A percentile compares a stretch with the other conserved stretches of the same genome.
Evolutionary conservation across 2,329 filamentous ascomycete genomes (phyloP).

Genomic region (Xenosphaeropsis pyriputrescens): DNA sequence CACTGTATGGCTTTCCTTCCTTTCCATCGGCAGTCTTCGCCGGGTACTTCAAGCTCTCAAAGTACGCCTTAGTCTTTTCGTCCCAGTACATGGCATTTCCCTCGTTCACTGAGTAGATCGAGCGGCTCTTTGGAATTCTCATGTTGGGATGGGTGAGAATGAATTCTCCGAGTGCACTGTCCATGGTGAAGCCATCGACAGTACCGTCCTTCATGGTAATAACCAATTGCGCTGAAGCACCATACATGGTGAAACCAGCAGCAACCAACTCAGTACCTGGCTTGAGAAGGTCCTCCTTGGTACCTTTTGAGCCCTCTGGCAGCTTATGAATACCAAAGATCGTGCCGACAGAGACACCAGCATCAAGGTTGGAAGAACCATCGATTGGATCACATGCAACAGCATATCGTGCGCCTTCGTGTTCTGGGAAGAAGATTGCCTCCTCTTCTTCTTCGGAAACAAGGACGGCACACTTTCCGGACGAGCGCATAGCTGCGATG

Average conservation of each 20-base stretch:
- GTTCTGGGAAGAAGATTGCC: conserved; percentile 70
- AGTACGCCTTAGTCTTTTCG: conserved; percentile 73
- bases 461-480: conserved; percentile 75
- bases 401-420: conserved; percentile 69
- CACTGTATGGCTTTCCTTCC: conserved; percentile 77
- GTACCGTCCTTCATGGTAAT: conserved; percentile 87
- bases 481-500: conserved; percentile 86
- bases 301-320: conserved; percentile 57
- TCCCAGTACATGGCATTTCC: conserved; percentile 97
- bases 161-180: conserved; percentile 94
- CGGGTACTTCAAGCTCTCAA: conserved; percentile 76
- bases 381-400: conserved; percentile 98
- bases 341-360: conserved; percentile 92
- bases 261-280: conserved; percentile 86
- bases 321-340: conserved; percentile 95
- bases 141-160: conserved; percentile 96
- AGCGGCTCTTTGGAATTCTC: conserved; percentile 62
- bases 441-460: conserved; percentile 99
- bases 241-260: conserved; percentile 99
- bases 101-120: conserved; percentile 98
- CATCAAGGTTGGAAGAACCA: conserved; percentile 93
- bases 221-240: conserved; percentile 88
- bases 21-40: conserved; percentile 24
- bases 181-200: conserved; percentile 96
- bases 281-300: conserved; percentile 73